Conservation (phyloP, 2,329 filamentous ascomycete species). For the Xylaria sp. region DNA sequence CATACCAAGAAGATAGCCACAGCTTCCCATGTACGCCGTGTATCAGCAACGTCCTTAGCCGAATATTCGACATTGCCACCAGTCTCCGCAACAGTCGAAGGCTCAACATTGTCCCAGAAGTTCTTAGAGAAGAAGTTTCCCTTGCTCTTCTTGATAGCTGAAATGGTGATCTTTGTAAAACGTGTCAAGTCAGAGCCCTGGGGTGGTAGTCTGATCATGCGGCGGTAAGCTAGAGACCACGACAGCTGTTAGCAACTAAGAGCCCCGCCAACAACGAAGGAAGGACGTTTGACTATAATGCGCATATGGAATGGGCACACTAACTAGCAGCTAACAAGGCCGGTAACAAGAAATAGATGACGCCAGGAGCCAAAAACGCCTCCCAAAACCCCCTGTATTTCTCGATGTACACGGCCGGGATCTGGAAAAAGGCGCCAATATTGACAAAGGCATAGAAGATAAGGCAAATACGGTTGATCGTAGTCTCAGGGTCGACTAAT, state of each 20-base stretch:
- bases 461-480: not conserved
- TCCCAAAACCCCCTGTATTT: not conserved
- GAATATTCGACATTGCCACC: not conserved
- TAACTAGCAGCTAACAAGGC: not conserved
- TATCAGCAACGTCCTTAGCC: not conserved
- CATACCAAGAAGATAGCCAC: not conserved
- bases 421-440: not conserved
- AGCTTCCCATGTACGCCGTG: not conserved
- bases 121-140: not conserved
- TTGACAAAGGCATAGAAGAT: constrained; percentile 3
- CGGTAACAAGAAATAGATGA: not conserved
- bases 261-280: not conserved
- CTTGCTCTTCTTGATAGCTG: not conserved
- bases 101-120: not conserved
- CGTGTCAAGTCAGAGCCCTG: not conserved
- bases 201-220: not conserved
- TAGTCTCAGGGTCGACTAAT: not conserved
- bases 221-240: not conserved
- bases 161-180: not conserved
- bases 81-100: not conserved
- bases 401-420: not conserved
- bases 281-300: not conserved
- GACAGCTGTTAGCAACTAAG: not conserved
- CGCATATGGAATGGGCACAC: not conserved
- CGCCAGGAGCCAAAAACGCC: not conserved